Base-by-base conservation (phyloP, 2,329 filamentous ascomycete genomes). In the Botrytis porri region DNA sequence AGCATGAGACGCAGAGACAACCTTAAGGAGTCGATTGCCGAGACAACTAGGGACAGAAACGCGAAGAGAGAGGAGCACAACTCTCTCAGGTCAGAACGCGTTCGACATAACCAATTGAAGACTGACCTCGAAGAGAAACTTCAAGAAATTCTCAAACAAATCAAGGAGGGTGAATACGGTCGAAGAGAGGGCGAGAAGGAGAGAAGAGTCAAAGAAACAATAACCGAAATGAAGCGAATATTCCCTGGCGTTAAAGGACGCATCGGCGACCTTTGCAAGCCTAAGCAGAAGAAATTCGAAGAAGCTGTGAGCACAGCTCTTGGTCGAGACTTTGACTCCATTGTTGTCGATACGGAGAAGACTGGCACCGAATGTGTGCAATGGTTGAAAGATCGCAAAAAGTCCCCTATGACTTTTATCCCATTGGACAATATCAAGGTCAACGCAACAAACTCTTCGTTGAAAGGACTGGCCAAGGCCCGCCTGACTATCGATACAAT, bases 351-450 rank as follows among this genome's bases (percentile, higher is more conserved):
- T 78, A 95, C 94, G 2, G 94, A 98, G 82, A 97, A 96, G 83
- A 96, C 93, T 1, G 96, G 93, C 41, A 91, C 94, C 74, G 94
- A 98, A 78, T 99, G 96, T 81, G 96, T 99, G 72, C 90, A 96
- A 77, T 97, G 97, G 79, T 88, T 99, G 73, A 96, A 96, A 78
- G 94, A 97, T 76, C 93, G 98, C 80, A 90, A 93, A 72, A 91
- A 93, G 71, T 89, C 92, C 10, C 93, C 95, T 73, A 93, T 96
- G 83, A 98, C 94, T 1, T 98, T 99, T 82, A 95, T 98, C 75
- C 96, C 96, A 1, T 87, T 99, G 29, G 96, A 99, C 84, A 98
- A 97, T 70, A 97, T 99, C 81, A 97, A 98, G 80, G 95, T 98
- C 80, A 95, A 93, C 81, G 90, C 93, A 18, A 89, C 96, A 74